A percentile compares a stretch with the other conserved stretches of the same genome.
Conservation (phyloP, 2,329 filamentous ascomycete genomes). For the Fusarium udum region DNA sequence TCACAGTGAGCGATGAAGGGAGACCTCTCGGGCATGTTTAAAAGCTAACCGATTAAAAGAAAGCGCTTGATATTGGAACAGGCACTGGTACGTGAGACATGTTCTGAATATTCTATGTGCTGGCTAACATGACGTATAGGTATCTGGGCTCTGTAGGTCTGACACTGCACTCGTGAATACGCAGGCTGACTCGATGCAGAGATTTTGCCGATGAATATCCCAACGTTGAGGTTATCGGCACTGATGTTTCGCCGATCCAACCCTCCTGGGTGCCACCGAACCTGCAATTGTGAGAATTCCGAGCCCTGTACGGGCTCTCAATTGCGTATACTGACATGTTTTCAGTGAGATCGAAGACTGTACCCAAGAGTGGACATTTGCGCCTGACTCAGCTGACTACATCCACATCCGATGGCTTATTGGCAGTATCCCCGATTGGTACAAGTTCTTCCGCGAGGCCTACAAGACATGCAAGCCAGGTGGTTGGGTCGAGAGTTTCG, state of each 20-base stretch:
- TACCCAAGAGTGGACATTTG: constrained; percentile 18
- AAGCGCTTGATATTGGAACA: constrained; percentile 13
- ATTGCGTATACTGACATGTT: neutral
- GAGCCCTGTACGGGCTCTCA: rapidly evolving
- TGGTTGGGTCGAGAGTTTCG: constrained; percentile 7
- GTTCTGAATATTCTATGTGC: rapidly evolving
- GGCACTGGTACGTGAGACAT: neutral
- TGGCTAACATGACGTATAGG: neutral
- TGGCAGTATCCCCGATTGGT: constrained; percentile 8
- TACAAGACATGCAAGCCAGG: constrained; percentile 13
- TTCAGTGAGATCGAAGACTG: constrained; percentile 12
- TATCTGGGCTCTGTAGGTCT: constrained; percentile 12
- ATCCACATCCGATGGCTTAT: constrained; percentile 15
- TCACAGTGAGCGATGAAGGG: neutral
- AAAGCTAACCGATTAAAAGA: neutral
- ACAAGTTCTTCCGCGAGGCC: constrained; percentile 1
- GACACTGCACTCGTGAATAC: rapidly evolving
- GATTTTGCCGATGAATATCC: constrained; percentile 10
- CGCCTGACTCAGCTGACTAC: constrained; percentile 7
- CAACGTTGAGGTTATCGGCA: constrained; percentile 3
- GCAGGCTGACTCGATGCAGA: neutral
- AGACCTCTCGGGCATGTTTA: neutral
- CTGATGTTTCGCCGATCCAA: constrained; percentile 13
- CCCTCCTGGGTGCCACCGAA: constrained; percentile 8
- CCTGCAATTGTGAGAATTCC: neutral